Percentiles rank a stretch among this genome's conserved stretches.
Evolutionary conservation across 1,284 basidiomycete species (phyloP).

Genomic region (Tylopilus sp.): DNA sequence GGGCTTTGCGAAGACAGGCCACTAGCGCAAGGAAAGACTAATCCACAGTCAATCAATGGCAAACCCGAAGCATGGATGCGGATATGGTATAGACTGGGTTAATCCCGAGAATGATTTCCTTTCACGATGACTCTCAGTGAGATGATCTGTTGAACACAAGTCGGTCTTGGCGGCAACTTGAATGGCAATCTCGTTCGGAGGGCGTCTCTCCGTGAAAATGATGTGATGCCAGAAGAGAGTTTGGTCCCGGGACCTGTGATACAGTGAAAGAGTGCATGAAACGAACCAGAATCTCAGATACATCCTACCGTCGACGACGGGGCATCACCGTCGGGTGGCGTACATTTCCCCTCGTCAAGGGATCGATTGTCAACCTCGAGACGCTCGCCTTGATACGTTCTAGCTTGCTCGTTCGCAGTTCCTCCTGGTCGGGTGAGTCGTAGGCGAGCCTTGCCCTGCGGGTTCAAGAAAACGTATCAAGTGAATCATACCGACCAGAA

Average conservation of each 20-base stretch:
- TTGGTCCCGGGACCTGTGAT: slow-evolving; percentile 9
- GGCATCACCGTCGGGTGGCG: neutral
- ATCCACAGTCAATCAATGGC: neutral
- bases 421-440: neutral
- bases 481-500: neutral
- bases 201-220: neutral
- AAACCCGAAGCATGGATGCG: neutral
- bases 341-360: neutral
- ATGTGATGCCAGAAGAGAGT: neutral
- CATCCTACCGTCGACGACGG: neutral
- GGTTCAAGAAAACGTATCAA: neutral
- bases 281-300: slow-evolving; percentile 17
- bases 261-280: slow-evolving; percentile 10
- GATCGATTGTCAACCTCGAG: neutral
- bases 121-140: neutral
- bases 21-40: neutral
- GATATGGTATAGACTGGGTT: neutral
- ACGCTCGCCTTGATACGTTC: neutral
- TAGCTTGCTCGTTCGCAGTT: neutral
- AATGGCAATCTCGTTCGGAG: neutral
- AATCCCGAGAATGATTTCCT: neutral
- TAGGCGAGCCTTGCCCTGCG: neutral
- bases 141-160: neutral
- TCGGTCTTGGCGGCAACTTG: neutral
- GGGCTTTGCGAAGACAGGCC: slow-evolving; percentile 17